Base-by-base conservation (phyloP, 495 filamentous ascomycete species). In the Cudoniella acicularis region DNA sequence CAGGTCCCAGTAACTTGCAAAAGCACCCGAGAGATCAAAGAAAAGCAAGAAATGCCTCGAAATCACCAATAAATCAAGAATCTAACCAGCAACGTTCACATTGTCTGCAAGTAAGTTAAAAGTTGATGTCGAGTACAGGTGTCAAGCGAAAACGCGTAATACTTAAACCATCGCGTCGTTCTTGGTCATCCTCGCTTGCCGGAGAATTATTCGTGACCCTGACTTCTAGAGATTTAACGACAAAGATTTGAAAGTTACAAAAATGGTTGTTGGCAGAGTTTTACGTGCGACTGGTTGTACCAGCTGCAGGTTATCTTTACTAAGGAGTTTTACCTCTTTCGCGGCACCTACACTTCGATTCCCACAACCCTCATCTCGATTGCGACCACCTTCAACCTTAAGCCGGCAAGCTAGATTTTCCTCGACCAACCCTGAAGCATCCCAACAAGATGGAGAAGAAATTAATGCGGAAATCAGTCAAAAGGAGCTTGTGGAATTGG, bases 291-390 rank as follows among this genome's bases (percentile, higher is more conserved):
- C 52, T 17, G 45, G 55, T 6, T 67, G 65, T 52, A 49, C 61
- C 13, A 60, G 52, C 23, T 67, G 65, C 50, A 58, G 62, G 20
- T 21, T 64, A 18, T 57, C 52, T 4, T 21, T 67, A 10, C 10
- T 67, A 4, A 50, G 62, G 13, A 60, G 52, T 47, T 67, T 67
- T 47, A 52, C 56, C 4, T 56, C 55, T 20, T 20, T 67, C n/a
- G 36, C 55, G 43, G 52, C 49, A 2, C 21, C 47, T 16, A 22
- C 58, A 40, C 40, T 42, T 52, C 59, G 56, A 51, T 26, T 52
- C 2, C 41, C 55, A 9, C 47, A 42, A 3, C 22, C 21, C n/a
- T 11, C 45, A 24, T 36, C 54, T 13, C 54, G 41, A 50, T 18
- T 51, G 16, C 17, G 24, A 24, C 20, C 48, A 51, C 6, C 10